A percentile compares a stretch with the other conserved stretches of the same genome.
Evolutionary conservation across 176 grass and related monocot species (phyloP).

Genomic region (sorghum (Sorghum bicolor)): Sorghum_bicolor_NCBIv3 NC_012873.2:55060001-55060500

Average conservation of each 20-base stretch:
- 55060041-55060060: constrained; percentile 77
- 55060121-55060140: constrained; percentile 98
- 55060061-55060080: constrained; percentile 89
- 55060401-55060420: constrained; percentile 88
- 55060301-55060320: constrained; percentile 92
- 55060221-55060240: constrained; percentile 99
- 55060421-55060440: constrained; percentile 85
- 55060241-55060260: constrained; percentile 99
- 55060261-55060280: constrained; percentile 94
- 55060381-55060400: constrained; percentile 95
- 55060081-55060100: constrained; percentile 90
- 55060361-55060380: constrained; percentile 86
- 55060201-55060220: constrained; percentile 96
- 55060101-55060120: constrained; percentile 98
- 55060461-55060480: constrained; percentile 98
- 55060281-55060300: constrained; percentile 98
- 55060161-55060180: constrained; percentile 92
- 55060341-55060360: constrained; percentile 99
- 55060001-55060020: constrained; percentile 93
- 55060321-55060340: constrained; percentile 83
- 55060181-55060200: constrained; percentile 97
- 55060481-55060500: constrained; percentile 98
- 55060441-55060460: constrained; percentile 94
- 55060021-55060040: constrained; percentile 66
- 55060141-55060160: constrained; percentile 81